Percentiles rank a stretch among this genome's conserved stretches.
Evolutionary conservation across 1,284 basidiomycete species (phyloP).

Genomic region (Fistulina hepatica): DNA sequence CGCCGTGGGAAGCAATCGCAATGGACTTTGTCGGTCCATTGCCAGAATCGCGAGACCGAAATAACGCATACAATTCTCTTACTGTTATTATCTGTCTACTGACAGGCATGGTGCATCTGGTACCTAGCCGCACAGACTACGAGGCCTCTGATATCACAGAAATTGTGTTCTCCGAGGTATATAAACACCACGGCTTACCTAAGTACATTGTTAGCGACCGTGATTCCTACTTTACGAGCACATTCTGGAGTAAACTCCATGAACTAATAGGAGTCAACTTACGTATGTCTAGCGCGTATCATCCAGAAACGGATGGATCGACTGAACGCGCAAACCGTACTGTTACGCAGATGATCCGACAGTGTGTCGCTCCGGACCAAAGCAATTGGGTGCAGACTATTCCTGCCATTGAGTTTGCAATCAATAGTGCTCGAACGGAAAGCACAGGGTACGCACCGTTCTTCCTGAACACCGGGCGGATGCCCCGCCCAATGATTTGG

Average conservation of each 20-base stretch:
- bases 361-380: conserved; percentile 7
- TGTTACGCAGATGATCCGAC: conserved; percentile 7
- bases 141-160: conserved; percentile 25
- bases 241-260: conserved; percentile 27
- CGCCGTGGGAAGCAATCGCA: conserved; percentile 24
- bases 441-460: conserved; percentile 10
- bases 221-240: conserved; percentile 29
- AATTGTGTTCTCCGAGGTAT: conserved; percentile 25
- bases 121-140: conserved; percentile 21
- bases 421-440: conserved; percentile 8
- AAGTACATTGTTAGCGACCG: conserved; percentile 29
- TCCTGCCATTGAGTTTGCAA: conserved; percentile 10
- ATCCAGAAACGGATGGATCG: conserved; percentile 9
- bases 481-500: conserved; percentile 10
- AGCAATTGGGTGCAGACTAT: conserved; percentile 6
- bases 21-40: conserved; percentile 33
- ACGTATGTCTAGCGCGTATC: conserved; percentile 6
- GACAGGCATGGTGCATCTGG: conserved; percentile 23
- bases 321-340: conserved; percentile 11
- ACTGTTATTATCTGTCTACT: conserved; percentile 27
- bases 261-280: conserved; percentile 6
- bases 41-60: conserved; percentile 17
- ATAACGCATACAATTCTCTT: conserved; percentile 25
- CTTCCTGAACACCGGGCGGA: conserved; percentile 8
- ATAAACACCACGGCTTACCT: conserved; percentile 28